A percentile compares a stretch with the other conserved stretches of the same genome.
Conservation (phyloP, 768 basidiomycete genomes). For the Suillus discolor region DNA sequence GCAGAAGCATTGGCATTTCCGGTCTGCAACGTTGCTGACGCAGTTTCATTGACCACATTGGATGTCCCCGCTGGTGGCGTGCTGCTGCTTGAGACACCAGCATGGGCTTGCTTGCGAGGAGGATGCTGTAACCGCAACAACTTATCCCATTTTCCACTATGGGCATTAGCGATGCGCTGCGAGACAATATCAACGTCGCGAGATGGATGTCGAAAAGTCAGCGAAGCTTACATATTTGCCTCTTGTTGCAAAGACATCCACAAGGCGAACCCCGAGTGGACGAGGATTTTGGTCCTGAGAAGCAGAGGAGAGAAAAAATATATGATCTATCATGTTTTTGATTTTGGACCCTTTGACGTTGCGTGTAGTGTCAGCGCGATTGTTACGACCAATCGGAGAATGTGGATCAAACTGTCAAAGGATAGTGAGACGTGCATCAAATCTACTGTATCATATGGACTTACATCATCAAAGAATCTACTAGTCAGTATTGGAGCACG, state of each 20-base stretch:
- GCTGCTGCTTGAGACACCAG: background rate
- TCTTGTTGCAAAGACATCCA: background rate
- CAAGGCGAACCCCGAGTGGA: background rate
- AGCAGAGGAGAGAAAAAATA: background rate
- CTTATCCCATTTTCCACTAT: background rate
- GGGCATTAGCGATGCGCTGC: background rate
- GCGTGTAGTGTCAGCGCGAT: background rate
- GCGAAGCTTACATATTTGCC: background rate
- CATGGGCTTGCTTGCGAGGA: background rate
- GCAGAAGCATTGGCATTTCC: background rate
- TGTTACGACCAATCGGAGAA: no score
- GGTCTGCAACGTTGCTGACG: no score
- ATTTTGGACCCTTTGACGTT: background rate
- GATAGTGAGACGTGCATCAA: background rate
- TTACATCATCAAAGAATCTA: background rate
- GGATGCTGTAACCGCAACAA: background rate
- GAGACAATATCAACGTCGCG: background rate
- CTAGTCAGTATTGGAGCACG: background rate
- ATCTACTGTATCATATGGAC: background rate
- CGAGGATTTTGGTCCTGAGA: background rate
- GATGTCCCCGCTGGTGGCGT: background rate
- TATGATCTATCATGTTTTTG: background rate
- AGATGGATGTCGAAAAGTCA: background rate
- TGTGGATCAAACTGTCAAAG: background rate
- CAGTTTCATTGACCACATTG: background rate